These are phyloP conservation scores for Onygenales sp. DNA, from an alignment of 2,329 filamentous ascomycete species.

Conservation along the genomic window DNA sequence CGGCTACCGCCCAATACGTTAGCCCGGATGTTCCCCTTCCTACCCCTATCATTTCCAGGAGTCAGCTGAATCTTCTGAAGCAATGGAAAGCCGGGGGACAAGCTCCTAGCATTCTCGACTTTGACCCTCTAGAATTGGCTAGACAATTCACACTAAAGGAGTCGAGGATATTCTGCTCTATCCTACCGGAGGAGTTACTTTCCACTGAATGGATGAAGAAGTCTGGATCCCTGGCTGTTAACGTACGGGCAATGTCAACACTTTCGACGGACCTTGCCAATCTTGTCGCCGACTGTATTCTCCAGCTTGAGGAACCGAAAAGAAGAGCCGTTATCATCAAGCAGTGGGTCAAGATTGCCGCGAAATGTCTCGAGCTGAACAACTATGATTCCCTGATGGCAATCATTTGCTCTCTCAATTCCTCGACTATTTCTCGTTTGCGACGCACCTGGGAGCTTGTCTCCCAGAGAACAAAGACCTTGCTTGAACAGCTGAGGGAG, in stretches of 20 bases:
- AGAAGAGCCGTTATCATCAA: slow-evolving; percentile 86
- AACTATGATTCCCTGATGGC: slow-evolving; percentile 98
- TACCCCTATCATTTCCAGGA: slow-evolving; percentile 60
- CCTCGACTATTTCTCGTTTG: slow-evolving; percentile 78
- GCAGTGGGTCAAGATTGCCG: slow-evolving; percentile 94
- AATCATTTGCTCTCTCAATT: slow-evolving; percentile 88
- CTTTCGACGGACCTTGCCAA: slow-evolving; percentile 89
- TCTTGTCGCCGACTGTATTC: slow-evolving; percentile 83
- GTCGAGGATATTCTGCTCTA: slow-evolving; percentile 82
- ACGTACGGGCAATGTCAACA: slow-evolving; percentile 88
- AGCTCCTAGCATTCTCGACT: slow-evolving; percentile 70
- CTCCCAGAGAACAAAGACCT: slow-evolving; percentile 70
- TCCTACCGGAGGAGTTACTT: slow-evolving; percentile 83
- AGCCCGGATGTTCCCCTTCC: slow-evolving; percentile 65
- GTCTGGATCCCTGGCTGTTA: slow-evolving; percentile 65
- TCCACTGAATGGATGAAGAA: slow-evolving; percentile 93
- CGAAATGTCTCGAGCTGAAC: slow-evolving; percentile 76
- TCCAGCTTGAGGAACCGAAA: slow-evolving; percentile 82
- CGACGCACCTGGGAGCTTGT: slow-evolving; percentile 88
- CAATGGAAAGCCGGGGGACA: slow-evolving; percentile 65
- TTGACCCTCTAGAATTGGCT: slow-evolving; percentile 83
- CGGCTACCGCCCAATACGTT: slow-evolving; percentile 61
- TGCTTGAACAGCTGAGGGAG: slow-evolving; percentile 68
- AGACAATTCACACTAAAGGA: slow-evolving; percentile 89
- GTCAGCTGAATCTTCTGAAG: slow-evolving; percentile 62